A percentile compares a stretch with the other conserved stretches of the same genome.
Conservation (phyloP, 202 grass and related monocot species). For the Carex sylvatica region DNA sequence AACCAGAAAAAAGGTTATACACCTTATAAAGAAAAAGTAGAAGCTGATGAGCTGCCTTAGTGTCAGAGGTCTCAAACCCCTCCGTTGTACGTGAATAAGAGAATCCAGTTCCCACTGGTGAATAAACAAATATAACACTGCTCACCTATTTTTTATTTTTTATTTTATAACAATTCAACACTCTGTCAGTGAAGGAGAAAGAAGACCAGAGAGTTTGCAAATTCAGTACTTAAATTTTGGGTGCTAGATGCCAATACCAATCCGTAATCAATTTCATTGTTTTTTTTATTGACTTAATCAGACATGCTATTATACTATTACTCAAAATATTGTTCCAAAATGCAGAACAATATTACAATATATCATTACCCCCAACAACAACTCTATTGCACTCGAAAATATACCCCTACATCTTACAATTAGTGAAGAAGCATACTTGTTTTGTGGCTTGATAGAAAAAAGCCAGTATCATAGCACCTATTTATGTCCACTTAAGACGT, state of each 20-base stretch:
- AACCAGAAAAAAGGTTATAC: background rate
- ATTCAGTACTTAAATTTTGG: background rate
- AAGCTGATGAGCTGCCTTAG: slow-evolving; percentile 38
- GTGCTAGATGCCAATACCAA: background rate
- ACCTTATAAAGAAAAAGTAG: slow-evolving; percentile 45
- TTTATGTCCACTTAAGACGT: no score
- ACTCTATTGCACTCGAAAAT: no score
- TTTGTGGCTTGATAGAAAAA: no score
- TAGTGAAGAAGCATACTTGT: no score
- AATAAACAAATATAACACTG: slow-evolving; percentile 73
- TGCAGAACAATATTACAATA: no score
- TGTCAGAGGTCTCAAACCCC: slow-evolving; percentile 36
- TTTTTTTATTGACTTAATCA: background rate
- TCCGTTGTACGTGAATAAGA: slow-evolving; percentile 44
- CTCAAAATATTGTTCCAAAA: no score
- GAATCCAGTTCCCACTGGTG: slow-evolving; percentile 66
- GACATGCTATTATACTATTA: no score
- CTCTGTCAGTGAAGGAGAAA: slow-evolving; percentile 22
- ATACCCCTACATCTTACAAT: no score
- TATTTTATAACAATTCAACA: background rate
- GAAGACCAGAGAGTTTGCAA: background rate
- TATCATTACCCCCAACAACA: no score
- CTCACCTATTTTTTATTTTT: slow-evolving; percentile 14
- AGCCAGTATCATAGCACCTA: no score
- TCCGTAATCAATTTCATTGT: background rate